Percentiles rank a stretch among this genome's conserved stretches.
These are phyloP conservation scores for Leccinum aurantiacum DNA, from an alignment of 768 basidiomycete species.

Conservation along the genomic window DNA sequence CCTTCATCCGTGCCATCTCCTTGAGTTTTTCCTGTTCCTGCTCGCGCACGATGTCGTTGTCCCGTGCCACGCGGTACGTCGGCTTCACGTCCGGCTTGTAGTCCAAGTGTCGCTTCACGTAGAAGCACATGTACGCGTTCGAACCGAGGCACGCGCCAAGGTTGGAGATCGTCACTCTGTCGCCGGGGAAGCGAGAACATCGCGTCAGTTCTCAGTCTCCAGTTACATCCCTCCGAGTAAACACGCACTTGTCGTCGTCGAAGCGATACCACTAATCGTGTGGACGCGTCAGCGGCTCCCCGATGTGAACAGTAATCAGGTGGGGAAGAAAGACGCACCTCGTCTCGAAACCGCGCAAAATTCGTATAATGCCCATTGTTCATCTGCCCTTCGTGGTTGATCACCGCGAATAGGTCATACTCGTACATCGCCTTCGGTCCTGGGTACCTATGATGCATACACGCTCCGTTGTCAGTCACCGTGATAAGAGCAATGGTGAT, in stretches of 20 bases:
- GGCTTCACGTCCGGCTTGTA: constrained; percentile 73
- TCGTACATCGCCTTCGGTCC: constrained; percentile 74
- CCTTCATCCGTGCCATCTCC: constrained; percentile 52
- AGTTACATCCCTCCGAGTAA: neutral
- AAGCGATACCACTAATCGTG: constrained; percentile 81
- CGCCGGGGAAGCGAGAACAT: neutral
- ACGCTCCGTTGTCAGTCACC: neutral
- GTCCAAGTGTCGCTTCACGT: constrained; percentile 85
- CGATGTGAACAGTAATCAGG: neutral
- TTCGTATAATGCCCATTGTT: constrained; percentile 95
- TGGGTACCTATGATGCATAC: constrained; percentile 35
- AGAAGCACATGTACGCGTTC: constrained; percentile 92
- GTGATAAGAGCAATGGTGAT: neutral
- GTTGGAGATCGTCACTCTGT: constrained; percentile 69
- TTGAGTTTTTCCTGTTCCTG: constrained; percentile 54
- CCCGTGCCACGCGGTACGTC: constrained; percentile 63
- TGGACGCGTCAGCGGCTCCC: neutral
- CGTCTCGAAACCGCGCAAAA: constrained; percentile 80
- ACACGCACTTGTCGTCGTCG: constrained; percentile 85
- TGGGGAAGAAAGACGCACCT: constrained; percentile 48
- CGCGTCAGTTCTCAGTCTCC: neutral
- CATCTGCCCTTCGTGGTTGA: constrained; percentile 93
- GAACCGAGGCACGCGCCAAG: constrained; percentile 69
- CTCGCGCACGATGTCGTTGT: constrained; percentile 64
- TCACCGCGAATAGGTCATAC: constrained; percentile 90